Evolutionary conservation across 108 stramenopile genomes (phyloP).

Genomic region (Epithemia pelagica): DNA sequence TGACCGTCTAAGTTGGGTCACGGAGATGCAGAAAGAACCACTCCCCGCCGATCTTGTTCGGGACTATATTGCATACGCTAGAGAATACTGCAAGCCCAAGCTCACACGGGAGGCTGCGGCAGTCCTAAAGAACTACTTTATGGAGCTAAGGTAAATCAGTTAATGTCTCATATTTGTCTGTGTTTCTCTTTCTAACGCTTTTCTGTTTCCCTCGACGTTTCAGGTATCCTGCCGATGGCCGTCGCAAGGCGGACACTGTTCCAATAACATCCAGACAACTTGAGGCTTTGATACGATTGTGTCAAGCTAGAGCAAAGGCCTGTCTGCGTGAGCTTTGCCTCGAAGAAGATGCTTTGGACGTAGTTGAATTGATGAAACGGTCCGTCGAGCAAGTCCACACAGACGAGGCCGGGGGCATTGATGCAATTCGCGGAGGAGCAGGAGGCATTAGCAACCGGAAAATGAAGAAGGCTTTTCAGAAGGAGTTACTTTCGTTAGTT

Average conservation of each 20-base stretch:
- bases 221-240: constrained; percentile 40
- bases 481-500: constrained; percentile 32
- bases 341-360: constrained; percentile 93
- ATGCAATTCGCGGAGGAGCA: constrained; percentile 64
- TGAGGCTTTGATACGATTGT: constrained; percentile 88
- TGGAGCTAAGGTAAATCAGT: constrained; percentile 58
- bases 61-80: constrained; percentile 95
- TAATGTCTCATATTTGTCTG: background rate
- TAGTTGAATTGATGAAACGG: constrained; percentile 82
- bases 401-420: constrained; percentile 65
- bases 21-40: constrained; percentile 67
- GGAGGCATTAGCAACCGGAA: constrained; percentile 71
- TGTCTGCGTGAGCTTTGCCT: constrained; percentile 88
- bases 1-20: constrained; percentile 72
- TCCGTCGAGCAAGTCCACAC: constrained; percentile 67
- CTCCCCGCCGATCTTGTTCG: constrained; percentile 75
- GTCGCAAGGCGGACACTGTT: constrained; percentile 49
- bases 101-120: constrained; percentile 79
- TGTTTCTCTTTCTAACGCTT: constrained; percentile 2
- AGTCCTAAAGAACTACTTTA: constrained; percentile 85
- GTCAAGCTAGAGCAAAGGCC: constrained; percentile 94
- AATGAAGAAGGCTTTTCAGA: constrained; percentile 38
- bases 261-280: constrained; percentile 98
- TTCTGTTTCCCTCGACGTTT: too few species aligned
- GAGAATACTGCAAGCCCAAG: constrained; percentile 88